Conservation (phyloP, 108 stramenopile genomes). For the Hondaea fermentalgiana region DNA sequence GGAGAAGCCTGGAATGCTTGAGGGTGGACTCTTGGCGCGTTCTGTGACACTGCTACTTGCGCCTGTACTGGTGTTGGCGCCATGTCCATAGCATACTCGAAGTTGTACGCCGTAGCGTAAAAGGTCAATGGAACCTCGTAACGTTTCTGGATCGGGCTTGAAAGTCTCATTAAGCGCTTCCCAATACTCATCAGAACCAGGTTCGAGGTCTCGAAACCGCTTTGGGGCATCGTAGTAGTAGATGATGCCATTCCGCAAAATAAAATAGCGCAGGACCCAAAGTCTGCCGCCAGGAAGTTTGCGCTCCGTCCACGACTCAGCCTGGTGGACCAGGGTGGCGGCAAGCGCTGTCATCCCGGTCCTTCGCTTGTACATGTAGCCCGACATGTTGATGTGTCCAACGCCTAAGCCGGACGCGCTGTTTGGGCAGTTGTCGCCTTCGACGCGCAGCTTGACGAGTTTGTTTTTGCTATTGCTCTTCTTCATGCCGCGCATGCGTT, state of each 20-base stretch:
- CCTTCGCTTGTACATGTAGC: constrained; percentile 5
- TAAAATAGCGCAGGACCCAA: not conserved
- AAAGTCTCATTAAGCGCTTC: not conserved
- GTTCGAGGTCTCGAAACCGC: not conserved
- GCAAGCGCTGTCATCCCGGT: not conserved
- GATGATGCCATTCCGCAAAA: not conserved
- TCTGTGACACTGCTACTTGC: not conserved
- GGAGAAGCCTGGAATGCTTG: not conserved
- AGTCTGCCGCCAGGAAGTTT: not conserved
- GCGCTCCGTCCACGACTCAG: constrained; percentile 8
- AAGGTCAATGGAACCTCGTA: not conserved
- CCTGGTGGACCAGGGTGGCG: not conserved
- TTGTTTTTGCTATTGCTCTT: not conserved
- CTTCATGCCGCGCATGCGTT: not conserved
- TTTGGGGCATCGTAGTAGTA: not conserved
- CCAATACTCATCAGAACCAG: not conserved
- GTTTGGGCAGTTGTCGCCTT: not conserved
- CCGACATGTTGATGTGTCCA: not conserved
- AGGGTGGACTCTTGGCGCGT: not conserved
- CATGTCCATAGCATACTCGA: not conserved
- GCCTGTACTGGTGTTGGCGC: not conserved
- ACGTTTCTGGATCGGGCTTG: not conserved
- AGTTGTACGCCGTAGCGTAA: not conserved
- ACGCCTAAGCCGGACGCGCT: not conserved
- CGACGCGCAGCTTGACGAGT: not conserved